These are phyloP conservation scores for Colletotrichum incanum DNA, from an alignment of 2,329 filamentous ascomycete genomes.

Conservation along the genomic window DNA sequence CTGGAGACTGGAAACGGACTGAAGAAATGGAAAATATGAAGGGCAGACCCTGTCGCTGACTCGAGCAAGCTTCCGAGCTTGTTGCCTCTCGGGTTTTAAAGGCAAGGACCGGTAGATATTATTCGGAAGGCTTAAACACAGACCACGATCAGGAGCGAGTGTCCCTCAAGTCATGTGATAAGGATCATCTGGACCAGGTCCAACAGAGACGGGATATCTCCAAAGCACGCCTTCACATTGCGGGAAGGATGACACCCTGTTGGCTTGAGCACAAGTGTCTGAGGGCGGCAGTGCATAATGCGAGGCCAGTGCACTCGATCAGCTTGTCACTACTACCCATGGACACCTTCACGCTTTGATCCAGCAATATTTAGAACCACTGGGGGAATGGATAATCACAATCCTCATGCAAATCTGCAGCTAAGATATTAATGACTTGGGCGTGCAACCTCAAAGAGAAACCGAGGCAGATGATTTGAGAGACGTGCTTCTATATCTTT, in stretches of 20 bases:
- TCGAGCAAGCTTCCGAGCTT: slow-evolving; percentile 28
- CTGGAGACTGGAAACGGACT: background rate
- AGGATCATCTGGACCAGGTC: background rate
- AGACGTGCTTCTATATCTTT: background rate
- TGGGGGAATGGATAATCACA: background rate
- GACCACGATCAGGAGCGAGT: slow-evolving; percentile 11
- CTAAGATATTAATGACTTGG: background rate
- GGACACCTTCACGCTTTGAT: background rate
- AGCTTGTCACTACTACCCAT: background rate
- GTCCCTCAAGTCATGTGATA: slow-evolving; percentile 12
- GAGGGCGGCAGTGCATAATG: slow-evolving; percentile 8
- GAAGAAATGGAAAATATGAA: background rate
- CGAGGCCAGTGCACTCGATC: background rate
- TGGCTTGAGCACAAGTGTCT: slow-evolving; percentile 4
- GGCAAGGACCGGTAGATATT: background rate
- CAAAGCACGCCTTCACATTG: background rate
- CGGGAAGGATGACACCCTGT: background rate
- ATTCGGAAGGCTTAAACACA: slow-evolving; percentile 18
- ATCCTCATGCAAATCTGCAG: background rate
- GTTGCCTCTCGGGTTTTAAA: slow-evolving; percentile 5
- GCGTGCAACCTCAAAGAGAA: background rate
- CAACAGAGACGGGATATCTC: background rate
- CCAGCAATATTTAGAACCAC: background rate
- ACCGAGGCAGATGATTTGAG: background rate
- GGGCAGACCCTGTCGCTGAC: slow-evolving; percentile 16